Evolutionary conservation across 345 rosid species (phyloP), one percentile per base, ranked within the genome.

Genomic region (Reutealis trisperma): DNA sequence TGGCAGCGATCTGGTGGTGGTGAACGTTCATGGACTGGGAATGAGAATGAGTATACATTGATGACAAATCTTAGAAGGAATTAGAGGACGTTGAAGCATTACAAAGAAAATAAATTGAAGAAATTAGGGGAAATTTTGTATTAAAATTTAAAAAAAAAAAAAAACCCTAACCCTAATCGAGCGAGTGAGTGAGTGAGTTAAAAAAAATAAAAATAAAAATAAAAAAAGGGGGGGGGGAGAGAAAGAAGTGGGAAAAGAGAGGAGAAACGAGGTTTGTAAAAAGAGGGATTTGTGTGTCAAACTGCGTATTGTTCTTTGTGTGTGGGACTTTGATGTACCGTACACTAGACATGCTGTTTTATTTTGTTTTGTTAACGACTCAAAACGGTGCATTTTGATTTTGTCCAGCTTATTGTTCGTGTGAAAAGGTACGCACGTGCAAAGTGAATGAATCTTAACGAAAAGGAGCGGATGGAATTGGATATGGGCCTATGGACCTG

Each of bases 1-100:
- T 18, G 66, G 75, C 72, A 75, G 73, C 45, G 34, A 89, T 83
- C 82, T 85, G 91, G 64, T 77, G 73, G 47, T 87, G 73, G 47
- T 87, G 87, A 70, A 88, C 80, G 68, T 81, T 84, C 88, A 88
- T 76, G 73, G 89, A 77, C 71, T 91, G 90, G 15, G 92, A 77
- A 70, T 91, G 90, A 15, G 92, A 61, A 77, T 85, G 91, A 52
- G 80, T 85, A 84, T 86, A 91, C 96, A 92, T 92, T 84, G 90
- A 69, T 27, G 90, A 69, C 41, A 51, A 70, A 64, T 75, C 18
- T 19, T 60, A 66, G 58, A 22, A 41, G 49, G 6, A 73, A 37
- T 32, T 3, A 52, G 10, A 54, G 65, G 70, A 70, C 15, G 52
- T 32, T 12, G 85, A 83, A 86, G 84, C 86, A 88, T 86, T 74